Conservation (phyloP, 2,329 filamentous ascomycete species). For the Herpotrichia juniperi region DNA sequence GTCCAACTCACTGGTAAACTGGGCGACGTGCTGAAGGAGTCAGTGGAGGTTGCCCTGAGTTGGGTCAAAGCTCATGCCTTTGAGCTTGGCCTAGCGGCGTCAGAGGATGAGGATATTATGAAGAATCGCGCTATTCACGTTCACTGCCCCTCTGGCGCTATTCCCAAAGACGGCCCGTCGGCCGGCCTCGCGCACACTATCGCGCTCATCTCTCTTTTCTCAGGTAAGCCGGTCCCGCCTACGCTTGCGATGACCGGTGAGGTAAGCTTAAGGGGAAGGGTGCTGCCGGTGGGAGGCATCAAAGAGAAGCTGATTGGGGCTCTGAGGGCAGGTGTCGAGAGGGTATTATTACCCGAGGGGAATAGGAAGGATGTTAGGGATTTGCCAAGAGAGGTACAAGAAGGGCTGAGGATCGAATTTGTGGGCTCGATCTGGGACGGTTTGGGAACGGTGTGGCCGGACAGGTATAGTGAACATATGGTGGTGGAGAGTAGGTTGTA, state of each 20-base stretch:
- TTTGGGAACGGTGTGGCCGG: conserved; percentile 88
- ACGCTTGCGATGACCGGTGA: conserved; percentile 93
- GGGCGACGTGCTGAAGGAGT: conserved; percentile 95
- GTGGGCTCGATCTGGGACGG: conserved; percentile 97
- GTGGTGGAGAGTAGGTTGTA: conserved; percentile 82
- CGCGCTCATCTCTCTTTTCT: conserved; percentile 89
- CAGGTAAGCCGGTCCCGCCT: conserved; percentile 82
- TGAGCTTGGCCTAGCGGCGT: conserved; percentile 81
- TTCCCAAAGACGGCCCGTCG: conserved; percentile 85
- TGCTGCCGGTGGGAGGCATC: conserved; percentile 95
- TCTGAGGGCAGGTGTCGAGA: conserved; percentile 90
- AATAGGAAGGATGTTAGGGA: conserved; percentile 94
- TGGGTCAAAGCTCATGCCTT: conserved; percentile 98
- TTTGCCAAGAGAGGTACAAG: conserved; percentile 85
- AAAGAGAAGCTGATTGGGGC: conserved; percentile 99
- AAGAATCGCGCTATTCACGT: conserved; percentile 93
- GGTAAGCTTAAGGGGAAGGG: conserved; percentile 80
- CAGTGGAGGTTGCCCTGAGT: conserved; percentile 90
- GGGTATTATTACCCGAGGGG: conserved; percentile 82
- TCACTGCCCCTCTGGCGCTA: conserved; percentile 91
- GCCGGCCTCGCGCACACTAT: conserved; percentile 95
- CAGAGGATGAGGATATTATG: conserved; percentile 91
- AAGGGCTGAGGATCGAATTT: conserved; percentile 85
- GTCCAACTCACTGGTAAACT: conserved; percentile 97
- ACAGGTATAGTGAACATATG: conserved; percentile 71